Base-by-base conservation (phyloP, 768 basidiomycete species). In the Rhodotorula taiwanensis region DNA sequence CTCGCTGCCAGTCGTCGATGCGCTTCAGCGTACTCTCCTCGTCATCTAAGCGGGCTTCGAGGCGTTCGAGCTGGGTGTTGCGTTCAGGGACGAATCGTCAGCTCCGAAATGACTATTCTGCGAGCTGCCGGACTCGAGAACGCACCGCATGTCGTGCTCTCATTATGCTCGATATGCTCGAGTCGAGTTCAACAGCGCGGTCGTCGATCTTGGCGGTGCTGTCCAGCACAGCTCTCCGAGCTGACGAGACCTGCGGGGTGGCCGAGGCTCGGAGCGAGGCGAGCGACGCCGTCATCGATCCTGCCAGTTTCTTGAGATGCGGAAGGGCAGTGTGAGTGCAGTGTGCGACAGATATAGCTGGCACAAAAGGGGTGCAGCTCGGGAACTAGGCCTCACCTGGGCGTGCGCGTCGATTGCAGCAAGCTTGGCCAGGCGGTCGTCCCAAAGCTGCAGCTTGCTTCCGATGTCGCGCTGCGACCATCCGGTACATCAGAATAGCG, bases 21-120 rank as follows among this genome's bases (percentile, higher is more conserved):
- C 47, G 33, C 34, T 48, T 21, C 10, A 57, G 56, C 5, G 56
- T 48, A 9, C 36, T 39, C 36, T 57, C 47, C 28, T 57, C 44
- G 6, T 57, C 36, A 5, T 21, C 27, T 5, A 57, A 20, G 16
- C n/a, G 34, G 1, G 14, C 18, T 36, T 57, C 45, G 27, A 57
- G 47, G 10, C n/a, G 23, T 10, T 28, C 33, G 25, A 57, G 48
- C 56, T 57, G 56, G 8, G 7, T 23, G 23, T 3, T 5, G 30
- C 5, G 11, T n/a, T n/a, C n/a, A n/a, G n/a, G n/a, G n/a, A n/a
- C n/a, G n/a, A n/a, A n/a, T n/a, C n/a, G n/a, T n/a, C n/a, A n/a
- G n/a, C n/a, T n/a, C n/a, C n/a, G n/a, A n/a, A n/a, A n/a, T n/a
- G n/a, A n/a, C n/a, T n/a, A n/a, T n/a, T n/a, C n/a, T n/a, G n/a